These are phyloP conservation scores for Cyclotella kingstonii DNA, from an alignment of 108 stramenopile species.

Conservation along the genomic window DNA sequence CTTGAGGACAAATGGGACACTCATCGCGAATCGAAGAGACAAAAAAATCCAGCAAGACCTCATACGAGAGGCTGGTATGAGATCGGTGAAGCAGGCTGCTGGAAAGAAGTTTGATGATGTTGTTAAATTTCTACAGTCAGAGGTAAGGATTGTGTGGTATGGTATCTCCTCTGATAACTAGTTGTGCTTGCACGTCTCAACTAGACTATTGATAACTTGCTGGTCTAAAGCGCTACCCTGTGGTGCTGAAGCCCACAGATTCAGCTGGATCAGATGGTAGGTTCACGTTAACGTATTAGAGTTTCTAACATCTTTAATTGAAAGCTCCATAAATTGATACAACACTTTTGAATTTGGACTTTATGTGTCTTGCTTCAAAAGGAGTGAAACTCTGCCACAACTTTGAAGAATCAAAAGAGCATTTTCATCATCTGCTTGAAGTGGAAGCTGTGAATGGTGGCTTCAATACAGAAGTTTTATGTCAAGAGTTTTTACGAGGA, in stretches of 20 bases:
- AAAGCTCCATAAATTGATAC: no score
- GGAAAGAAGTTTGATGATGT: slow-evolving; percentile 72
- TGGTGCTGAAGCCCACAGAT: slow-evolving; percentile 92
- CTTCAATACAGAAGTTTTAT: slow-evolving; percentile 72
- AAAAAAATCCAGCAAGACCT: slow-evolving; percentile 94
- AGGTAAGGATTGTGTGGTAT: slow-evolving; percentile 38
- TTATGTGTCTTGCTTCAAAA: no score
- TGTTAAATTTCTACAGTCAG: slow-evolving; percentile 79
- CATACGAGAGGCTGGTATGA: slow-evolving; percentile 66
- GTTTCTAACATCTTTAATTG: no score
- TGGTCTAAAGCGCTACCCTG: slow-evolving; percentile 55
- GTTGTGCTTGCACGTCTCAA: no score
- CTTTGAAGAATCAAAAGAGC: slow-evolving; percentile 86
- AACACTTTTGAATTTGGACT: no score
- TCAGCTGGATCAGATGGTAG: slow-evolving; percentile 95
- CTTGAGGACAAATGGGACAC: slow-evolving; percentile 81
- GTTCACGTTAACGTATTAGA: no score
- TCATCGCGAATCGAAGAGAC: slow-evolving; percentile 80
- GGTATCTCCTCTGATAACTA: no score
- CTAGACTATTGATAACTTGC: no score
- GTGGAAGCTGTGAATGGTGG: slow-evolving; percentile 87
- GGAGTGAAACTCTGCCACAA: slow-evolving; percentile 90
- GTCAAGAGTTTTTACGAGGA: slow-evolving; percentile 90
- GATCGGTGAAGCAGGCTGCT: slow-evolving; percentile 81
- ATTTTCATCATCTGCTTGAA: slow-evolving; percentile 84